Evolutionary conservation across 164 flowering plant species (phyloP).

Genomic region (Vitis cinerea): DNA sequence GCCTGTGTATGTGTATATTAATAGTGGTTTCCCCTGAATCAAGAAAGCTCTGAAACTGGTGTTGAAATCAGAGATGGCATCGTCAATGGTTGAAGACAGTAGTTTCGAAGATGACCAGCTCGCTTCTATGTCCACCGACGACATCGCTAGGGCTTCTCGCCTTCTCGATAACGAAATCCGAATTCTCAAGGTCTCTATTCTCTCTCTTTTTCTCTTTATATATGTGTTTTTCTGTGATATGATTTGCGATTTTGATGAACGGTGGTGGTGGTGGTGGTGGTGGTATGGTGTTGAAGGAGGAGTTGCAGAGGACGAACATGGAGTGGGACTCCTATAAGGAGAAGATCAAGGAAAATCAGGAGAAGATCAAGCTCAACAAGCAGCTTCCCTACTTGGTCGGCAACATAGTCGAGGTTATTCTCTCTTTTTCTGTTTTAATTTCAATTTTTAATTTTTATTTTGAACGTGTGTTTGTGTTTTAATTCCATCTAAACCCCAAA

Average conservation of each 20-base stretch:
- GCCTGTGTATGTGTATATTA: too few relatives aligned
- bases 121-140: slow-evolving; percentile 71
- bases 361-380: slow-evolving; percentile 85
- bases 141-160: slow-evolving; percentile 71
- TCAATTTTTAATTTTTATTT: neutral
- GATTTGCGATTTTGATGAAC: neutral
- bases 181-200: slow-evolving; percentile 47
- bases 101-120: slow-evolving; percentile 78
- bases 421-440: neutral
- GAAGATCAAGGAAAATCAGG: slow-evolving; percentile 85
- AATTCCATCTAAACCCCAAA: too few relatives aligned
- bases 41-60: too few relatives aligned
- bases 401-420: slow-evolving; percentile 74
- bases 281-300: slow-evolving; percentile 43
- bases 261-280: too few relatives aligned
- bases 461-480: too few relatives aligned
- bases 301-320: slow-evolving; percentile 64
- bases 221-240: neutral
- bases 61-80: slow-evolving; percentile 37
- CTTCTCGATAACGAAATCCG: slow-evolving; percentile 85
- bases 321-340: slow-evolving; percentile 75
- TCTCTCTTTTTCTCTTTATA: slow-evolving; percentile 4
- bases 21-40: too few relatives aligned
- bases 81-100: slow-evolving; percentile 72
- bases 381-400: slow-evolving; percentile 89